These are phyloP conservation scores for Penicillium sp. DNA, from an alignment of 2,329 filamentous ascomycete species.

Conservation along the genomic window DNA sequence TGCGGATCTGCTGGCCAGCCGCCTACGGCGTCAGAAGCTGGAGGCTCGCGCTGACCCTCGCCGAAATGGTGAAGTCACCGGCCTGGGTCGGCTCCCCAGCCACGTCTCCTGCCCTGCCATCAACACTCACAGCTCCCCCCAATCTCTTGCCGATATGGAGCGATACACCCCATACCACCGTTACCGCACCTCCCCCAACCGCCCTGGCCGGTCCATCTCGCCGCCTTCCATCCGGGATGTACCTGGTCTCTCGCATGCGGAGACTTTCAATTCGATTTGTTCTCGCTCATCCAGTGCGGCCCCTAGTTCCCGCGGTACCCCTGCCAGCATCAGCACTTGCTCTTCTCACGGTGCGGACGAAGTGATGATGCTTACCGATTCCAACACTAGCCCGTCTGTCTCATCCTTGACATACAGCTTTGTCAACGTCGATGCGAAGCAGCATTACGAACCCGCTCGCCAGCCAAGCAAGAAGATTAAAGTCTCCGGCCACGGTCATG, in stretches of 20 bases:
- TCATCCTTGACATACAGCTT: constrained; percentile 39
- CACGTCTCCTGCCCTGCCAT: constrained; percentile 34
- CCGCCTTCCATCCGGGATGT: constrained; percentile 49
- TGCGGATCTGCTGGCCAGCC: constrained; percentile 38
- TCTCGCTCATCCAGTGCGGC: constrained; percentile 49
- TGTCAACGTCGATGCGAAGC: constrained; percentile 39
- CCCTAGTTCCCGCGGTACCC: constrained; percentile 47
- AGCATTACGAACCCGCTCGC: constrained; percentile 29
- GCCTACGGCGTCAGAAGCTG: constrained; percentile 41
- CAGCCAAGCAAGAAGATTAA: constrained; percentile 48
- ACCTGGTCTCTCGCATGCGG: constrained; percentile 44
- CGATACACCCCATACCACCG: constrained; percentile 43
- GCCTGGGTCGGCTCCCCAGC: constrained; percentile 32
- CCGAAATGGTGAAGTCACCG: constrained; percentile 17
- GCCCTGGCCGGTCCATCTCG: constrained; percentile 43
- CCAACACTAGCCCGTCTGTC: constrained; percentile 34
- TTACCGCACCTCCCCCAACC: constrained; percentile 38
- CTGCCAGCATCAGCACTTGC: constrained; percentile 44
- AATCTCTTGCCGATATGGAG: constrained; percentile 34
- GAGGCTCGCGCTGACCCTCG: constrained; percentile 34
- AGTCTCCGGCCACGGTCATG: constrained; percentile 29
- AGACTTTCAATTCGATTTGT: constrained; percentile 44
- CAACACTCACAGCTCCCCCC: constrained; percentile 36
- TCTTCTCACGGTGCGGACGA: constrained; percentile 39
- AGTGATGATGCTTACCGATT: constrained; percentile 40